Conservation (phyloP, 2,329 filamentous ascomycete genomes). For the Claviceps cyperi region DNA sequence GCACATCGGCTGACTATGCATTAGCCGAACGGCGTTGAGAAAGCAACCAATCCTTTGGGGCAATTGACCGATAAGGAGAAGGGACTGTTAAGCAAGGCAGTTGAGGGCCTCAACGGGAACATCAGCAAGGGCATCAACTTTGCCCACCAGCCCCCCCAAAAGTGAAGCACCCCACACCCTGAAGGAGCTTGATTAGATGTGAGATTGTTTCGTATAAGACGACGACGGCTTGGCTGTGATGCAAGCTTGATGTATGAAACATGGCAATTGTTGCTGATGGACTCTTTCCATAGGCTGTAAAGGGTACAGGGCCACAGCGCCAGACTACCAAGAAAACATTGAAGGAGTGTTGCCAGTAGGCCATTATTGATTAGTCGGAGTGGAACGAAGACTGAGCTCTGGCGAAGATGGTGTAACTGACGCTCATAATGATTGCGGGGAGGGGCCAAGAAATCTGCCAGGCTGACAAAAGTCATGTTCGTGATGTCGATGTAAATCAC, state of each 20-base stretch:
- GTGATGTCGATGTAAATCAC: background rate
- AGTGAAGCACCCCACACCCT: conserved; percentile 42
- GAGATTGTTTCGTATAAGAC: conserved; percentile 13
- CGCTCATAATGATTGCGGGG: background rate
- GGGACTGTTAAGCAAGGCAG: conserved; percentile 62
- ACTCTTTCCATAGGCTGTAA: conserved; percentile 24
- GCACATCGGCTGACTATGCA: conserved; percentile 16
- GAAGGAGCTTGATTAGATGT: conserved; percentile 14
- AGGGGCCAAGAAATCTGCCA: background rate
- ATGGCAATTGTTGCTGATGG: conserved; percentile 22
- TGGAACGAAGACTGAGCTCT: background rate
- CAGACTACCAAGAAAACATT: background rate
- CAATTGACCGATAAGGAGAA: conserved; percentile 77
- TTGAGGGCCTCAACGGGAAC: conserved; percentile 75
- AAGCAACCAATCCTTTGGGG: conserved; percentile 66
- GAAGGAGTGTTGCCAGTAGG: background rate
- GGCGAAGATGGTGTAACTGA: no score
- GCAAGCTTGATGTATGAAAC: conserved; percentile 22
- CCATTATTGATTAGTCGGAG: background rate
- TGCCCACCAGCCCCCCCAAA: conserved; percentile 73
- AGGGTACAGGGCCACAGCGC: conserved; percentile 15
- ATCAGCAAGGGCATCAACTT: conserved; percentile 90
- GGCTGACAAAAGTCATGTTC: background rate
- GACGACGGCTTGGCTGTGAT: conserved; percentile 22
- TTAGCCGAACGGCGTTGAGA: conserved; percentile 71